Evolutionary conservation across 257 asterid genomes (phyloP), one percentile per base, ranked within the genome.

Genomic region (Nicotiana sylvestris): DNA sequence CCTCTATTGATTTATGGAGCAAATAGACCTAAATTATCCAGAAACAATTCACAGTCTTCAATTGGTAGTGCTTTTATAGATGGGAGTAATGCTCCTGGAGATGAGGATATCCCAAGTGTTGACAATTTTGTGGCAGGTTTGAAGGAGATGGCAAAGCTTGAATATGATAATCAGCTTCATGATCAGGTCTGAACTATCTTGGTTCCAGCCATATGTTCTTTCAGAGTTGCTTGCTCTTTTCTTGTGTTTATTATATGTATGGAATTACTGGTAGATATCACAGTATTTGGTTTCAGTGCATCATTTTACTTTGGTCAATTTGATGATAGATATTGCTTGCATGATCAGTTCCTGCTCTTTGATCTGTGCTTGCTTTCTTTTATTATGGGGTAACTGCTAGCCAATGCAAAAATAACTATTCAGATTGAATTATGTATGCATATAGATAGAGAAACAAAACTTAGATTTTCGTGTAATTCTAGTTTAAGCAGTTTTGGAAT

Each of bases 81-180:
- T 80, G 98, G 89, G 81, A 88, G 82, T 69, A 83, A 78, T 72
- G 69, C 65, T 32, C 82, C 87, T n/a, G 95, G 91, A 85, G 97
- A 94, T 80, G 98, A 90, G 86, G 96, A 91, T 82, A 92, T 96
- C 84, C 98, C 98, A 18, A 94, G 98, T 85, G 94, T 96, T 66
- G 96, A 95, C 81, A 90, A 97, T 67, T 96, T 94, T 84, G 97
- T 96, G 55, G 97, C 98, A n/a, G 99, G 97, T 67, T 92, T 96
- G 76, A 91, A 86, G 90, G 98, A 94, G 86, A 93, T 94, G 97
- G 98, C 97, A 11, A 90, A 91, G 89, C 92, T 84, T 81, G 97
- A 95, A 82, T 90, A 80, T 87, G 93, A 86, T 69, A 55, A 83
- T 67, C 89, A 88, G 82, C 67, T 83, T 76, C 83, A 77, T 77